Evolutionary conservation across 176 grass and related monocot species (phyloP).

Genomic region (Stipa capillata): DNA sequence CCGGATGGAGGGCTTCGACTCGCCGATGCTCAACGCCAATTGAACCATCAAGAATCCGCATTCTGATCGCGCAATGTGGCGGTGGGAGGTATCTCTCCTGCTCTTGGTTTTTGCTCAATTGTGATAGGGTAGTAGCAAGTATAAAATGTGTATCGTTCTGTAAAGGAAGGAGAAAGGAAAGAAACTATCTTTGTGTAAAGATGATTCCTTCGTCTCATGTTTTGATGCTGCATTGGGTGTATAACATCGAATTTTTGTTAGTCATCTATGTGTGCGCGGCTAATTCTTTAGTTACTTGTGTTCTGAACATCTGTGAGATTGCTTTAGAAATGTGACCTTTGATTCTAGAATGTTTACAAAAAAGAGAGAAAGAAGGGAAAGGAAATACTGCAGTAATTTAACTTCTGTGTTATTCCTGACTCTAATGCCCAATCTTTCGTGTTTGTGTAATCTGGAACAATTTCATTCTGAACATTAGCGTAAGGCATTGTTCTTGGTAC

Average conservation of each 20-base stretch:
- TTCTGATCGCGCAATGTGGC: neutral
- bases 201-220: slow-evolving; percentile 36
- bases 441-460: neutral
- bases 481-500: neutral
- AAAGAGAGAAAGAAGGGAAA: neutral
- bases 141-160: slow-evolving; percentile 44
- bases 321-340: neutral
- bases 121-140: slow-evolving; percentile 25
- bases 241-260: slow-evolving; percentile 15
- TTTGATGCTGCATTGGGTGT: slow-evolving; percentile 48
- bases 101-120: slow-evolving; percentile 18
- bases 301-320: neutral
- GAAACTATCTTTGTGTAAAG: slow-evolving; percentile 40
- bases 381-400: neutral
- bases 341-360: neutral
- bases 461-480: neutral
- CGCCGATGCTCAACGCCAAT: slow-evolving; percentile 26
- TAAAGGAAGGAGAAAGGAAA: slow-evolving; percentile 33
- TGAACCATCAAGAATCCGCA: slow-evolving; percentile 24
- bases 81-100: slow-evolving; percentile 19
- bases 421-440: neutral
- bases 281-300: slow-evolving; percentile 2
- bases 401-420: neutral
- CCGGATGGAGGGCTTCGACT: slow-evolving; percentile 84
- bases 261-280: neutral